Evolutionary conservation across 108 stramenopile genomes (phyloP), one percentile per base, ranked within the genome.

Genomic region (Nitzschia sp.): DNA sequence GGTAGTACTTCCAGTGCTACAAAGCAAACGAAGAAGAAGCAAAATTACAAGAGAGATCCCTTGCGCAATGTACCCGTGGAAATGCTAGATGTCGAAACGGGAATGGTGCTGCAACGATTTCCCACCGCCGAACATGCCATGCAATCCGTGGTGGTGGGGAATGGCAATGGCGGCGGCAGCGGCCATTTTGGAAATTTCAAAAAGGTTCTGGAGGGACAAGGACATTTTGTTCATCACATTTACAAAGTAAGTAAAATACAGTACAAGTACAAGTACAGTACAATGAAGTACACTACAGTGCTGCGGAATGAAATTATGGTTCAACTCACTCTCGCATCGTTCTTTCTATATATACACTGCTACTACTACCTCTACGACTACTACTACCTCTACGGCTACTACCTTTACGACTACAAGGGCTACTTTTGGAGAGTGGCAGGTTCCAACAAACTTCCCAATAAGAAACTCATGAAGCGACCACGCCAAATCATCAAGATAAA

Each of bases 151-250:
- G n/a, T n/a, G n/a, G n/a, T n/a, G n/a, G n/a, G n/a, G n/a, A n/a
- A n/a, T n/a, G n/a, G n/a, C n/a, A 19, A n/a, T 50, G 21, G 19
- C 9, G 8, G 16, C 19, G 48, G 48, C 17, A 11, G 4, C 4
- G 48, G 16, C 8, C 48, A 50, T n/a, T 50, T 50, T 50, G 13
- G 19, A 4, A 50, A 50, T 22, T 50, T 50, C 21, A 50, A 50
- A 50, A 50, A 50, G 19, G 48, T 50, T 22, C 19, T 50, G 48
- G 48, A 50, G 19, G 48, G 48, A 8, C 8, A 50, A 22, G 48
- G 48, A 19, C 48, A 50, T 50, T 50, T 50, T 50, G 16, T n/a
- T n/a, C 48, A 50, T 50, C 48, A 50, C 19, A 50, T 50, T 50
- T 50, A 50, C 48, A 41, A 41, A 13, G 38, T 41, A 13, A 41